These are phyloP conservation scores for Cryphonectria carpinicola DNA, from an alignment of 2,329 filamentous ascomycete species.

Conservation along the genomic window DNA sequence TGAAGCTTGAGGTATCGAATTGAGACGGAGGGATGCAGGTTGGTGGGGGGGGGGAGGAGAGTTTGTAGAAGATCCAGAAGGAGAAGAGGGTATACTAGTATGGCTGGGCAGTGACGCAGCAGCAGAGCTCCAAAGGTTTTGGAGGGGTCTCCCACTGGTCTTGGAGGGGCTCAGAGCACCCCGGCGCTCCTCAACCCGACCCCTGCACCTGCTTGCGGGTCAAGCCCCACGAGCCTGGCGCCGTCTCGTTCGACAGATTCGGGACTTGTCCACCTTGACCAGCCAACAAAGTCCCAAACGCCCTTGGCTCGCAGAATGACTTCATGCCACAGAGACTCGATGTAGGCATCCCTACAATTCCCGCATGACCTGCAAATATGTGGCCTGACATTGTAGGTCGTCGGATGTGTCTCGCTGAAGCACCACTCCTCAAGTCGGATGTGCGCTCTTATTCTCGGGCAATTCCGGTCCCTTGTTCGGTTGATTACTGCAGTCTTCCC, in stretches of 20 bases:
- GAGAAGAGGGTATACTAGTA: neutral
- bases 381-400: constrained; percentile 21
- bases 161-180: constrained; percentile 12
- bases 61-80: neutral
- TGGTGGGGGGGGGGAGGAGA: neutral
- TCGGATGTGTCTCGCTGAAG: neutral
- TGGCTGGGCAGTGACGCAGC: constrained; percentile 11
- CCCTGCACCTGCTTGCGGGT: constrained; percentile 1
- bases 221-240: constrained; percentile 4
- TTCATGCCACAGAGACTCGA: constrained; percentile 7
- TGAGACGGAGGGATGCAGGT: neutral
- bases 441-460: constrained; percentile 12
- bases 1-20: neutral
- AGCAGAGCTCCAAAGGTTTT: neutral
- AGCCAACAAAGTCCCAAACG: neutral
- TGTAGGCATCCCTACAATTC: constrained; percentile 8
- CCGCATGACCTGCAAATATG: constrained; percentile 13
- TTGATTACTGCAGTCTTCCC: neutral
- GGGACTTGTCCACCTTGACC: neutral
- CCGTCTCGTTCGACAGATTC: constrained; percentile 12
- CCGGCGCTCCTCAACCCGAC: neutral
- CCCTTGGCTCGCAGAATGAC: constrained; percentile 10
- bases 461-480: constrained; percentile 4
- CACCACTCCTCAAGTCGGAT: neutral
- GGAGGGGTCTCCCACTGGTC: constrained; percentile 3